Evolutionary conservation across 2,329 filamentous ascomycete genomes (phyloP).

Genomic region (Fusarium sp.): DNA sequence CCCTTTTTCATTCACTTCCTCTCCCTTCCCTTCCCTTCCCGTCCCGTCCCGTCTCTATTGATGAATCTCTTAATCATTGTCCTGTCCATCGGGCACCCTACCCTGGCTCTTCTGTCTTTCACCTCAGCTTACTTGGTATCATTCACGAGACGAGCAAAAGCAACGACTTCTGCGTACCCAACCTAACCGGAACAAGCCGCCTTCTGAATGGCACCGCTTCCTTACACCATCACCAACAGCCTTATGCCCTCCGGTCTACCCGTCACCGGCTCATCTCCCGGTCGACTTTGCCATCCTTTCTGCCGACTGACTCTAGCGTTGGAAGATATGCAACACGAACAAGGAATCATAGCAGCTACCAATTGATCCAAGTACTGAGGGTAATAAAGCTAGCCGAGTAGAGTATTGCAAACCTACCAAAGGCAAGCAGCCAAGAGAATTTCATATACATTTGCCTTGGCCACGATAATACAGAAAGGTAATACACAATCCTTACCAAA

Average conservation of each 20-base stretch:
- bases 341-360: neutral
- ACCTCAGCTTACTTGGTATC: slow-evolving; percentile 2
- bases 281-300: slow-evolving; percentile 10
- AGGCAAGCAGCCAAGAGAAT: no score
- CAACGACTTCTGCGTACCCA: slow-evolving; percentile 19
- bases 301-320: slow-evolving; percentile 11
- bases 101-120: neutral
- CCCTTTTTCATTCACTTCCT: no score
- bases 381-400: no score
- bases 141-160: slow-evolving; percentile 19
- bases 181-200: slow-evolving; percentile 30
- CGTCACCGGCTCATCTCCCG: slow-evolving; percentile 33
- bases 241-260: slow-evolving; percentile 15
- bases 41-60: slow-evolving; percentile 11
- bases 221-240: no score
- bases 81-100: neutral
- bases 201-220: slow-evolving; percentile 29
- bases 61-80: neutral
- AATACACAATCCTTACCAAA: no score
- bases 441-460: no score
- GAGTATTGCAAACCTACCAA: no score
- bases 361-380: no score
- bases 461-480: no score
- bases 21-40: neutral
- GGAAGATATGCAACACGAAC: neutral